Conservation (phyloP, 2,329 filamentous ascomycete species). For the Mycosphaerelloides madeirae region DNA sequence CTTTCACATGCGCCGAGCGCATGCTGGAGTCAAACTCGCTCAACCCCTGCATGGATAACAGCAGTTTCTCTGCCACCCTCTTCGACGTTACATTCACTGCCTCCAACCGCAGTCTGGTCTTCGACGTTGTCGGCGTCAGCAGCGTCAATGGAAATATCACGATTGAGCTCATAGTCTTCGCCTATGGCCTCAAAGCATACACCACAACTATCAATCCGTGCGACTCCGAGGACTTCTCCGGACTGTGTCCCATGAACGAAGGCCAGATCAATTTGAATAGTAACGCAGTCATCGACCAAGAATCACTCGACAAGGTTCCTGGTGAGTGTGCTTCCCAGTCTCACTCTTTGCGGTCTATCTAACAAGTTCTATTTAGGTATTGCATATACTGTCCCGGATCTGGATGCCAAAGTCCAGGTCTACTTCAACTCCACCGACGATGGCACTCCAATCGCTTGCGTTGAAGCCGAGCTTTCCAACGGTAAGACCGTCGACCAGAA, state of each 20-base stretch:
- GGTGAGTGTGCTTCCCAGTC: conserved; percentile 42
- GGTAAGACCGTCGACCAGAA: conserved; percentile 86
- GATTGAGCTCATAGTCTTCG: conserved; percentile 70
- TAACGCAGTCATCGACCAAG: conserved; percentile 56
- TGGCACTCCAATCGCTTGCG: conserved; percentile 68
- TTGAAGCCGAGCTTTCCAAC: conserved; percentile 84
- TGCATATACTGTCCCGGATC: conserved; percentile 82
- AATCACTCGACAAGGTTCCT: conserved; percentile 63
- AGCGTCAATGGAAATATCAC: conserved; percentile 77
- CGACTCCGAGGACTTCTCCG: conserved; percentile 57
- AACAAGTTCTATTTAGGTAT: conserved; percentile 49
- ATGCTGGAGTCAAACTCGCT: conserved; percentile 78
- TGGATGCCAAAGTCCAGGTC: conserved; percentile 79
- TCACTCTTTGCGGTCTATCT: neutral
- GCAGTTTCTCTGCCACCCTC: conserved; percentile 77
- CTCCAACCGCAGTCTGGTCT: conserved; percentile 64
- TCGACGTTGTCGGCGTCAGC: conserved; percentile 76
- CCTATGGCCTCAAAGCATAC: conserved; percentile 75
- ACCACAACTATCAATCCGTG: conserved; percentile 71
- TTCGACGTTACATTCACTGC: conserved; percentile 82
- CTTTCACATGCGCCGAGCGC: conserved; percentile 54
- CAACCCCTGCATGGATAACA: conserved; percentile 77
- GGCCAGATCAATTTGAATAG: conserved; percentile 75
- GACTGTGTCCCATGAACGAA: conserved; percentile 86
- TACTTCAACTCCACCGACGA: conserved; percentile 69